phyloP scores from a whole-genome alignment of 345 rosid species.

The Clausena lansium region DNA sequence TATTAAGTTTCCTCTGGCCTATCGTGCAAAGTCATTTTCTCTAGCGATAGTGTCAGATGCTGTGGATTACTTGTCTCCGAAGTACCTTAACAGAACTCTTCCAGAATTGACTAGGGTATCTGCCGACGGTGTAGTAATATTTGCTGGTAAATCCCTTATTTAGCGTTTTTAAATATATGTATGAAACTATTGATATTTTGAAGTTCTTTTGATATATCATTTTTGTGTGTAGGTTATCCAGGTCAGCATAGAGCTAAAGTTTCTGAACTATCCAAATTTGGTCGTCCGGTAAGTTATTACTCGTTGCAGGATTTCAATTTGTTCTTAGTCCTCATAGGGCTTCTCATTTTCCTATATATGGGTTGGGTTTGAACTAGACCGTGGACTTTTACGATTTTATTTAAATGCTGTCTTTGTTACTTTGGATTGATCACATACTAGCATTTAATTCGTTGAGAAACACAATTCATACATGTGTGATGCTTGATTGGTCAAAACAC shows the following conservation, averaged over 20 bases:
- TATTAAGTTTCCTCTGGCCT: constrained; percentile 64
- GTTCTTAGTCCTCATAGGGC: not conserved
- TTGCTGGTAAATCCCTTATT: constrained; percentile 48
- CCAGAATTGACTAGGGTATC: constrained; percentile 68
- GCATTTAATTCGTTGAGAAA: not conserved
- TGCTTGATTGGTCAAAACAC: not conserved
- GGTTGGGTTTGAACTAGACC: not conserved
- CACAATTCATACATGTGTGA: not conserved
- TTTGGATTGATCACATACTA: not conserved
- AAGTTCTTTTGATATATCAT: constrained; percentile 1
- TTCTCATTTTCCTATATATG: not conserved
- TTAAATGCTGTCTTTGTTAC: not conserved
- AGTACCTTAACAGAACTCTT: constrained; percentile 62
- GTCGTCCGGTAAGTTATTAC: constrained; percentile 60
- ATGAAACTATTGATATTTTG: not conserved
- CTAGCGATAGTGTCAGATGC: constrained; percentile 69
- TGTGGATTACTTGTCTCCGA: constrained; percentile 69
- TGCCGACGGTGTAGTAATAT: constrained; percentile 49
- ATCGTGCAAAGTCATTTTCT: constrained; percentile 63
- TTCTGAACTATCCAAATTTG: constrained; percentile 63
- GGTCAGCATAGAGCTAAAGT: constrained; percentile 61
- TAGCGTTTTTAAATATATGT: too few species aligned
- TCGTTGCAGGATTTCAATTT: not conserved
- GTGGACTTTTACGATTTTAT: not conserved
- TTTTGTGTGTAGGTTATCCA: constrained; percentile 44